Percentiles rank a stretch among this genome's conserved stretches.
These are phyloP conservation scores for Dryas integrifolia DNA, from an alignment of 331 rosid species.

Conservation along the genomic window DNA sequence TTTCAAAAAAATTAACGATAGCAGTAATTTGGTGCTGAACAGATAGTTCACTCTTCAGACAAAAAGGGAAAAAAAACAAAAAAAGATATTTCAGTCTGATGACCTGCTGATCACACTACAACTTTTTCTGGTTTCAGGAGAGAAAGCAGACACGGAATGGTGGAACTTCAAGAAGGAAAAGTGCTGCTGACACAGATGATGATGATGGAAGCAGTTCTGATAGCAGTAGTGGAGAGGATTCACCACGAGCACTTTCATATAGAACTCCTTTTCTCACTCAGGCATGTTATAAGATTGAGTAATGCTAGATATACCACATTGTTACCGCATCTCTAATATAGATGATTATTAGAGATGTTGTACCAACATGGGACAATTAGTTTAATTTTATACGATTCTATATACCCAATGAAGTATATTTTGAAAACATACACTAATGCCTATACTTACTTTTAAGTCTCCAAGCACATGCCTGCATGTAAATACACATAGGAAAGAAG, in stretches of 20 bases:
- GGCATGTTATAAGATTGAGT: conserved; percentile 35
- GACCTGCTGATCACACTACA: neutral
- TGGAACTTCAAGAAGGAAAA: conserved; percentile 57
- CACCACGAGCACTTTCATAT: conserved; percentile 56
- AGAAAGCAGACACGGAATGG: conserved; percentile 41
- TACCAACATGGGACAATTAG: too few relatives aligned
- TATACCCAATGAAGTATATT: neutral
- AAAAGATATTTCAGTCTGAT: neutral
- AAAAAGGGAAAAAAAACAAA: too few relatives aligned
- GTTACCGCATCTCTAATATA: neutral
- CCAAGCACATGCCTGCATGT: too few relatives aligned
- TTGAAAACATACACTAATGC: too few relatives aligned
- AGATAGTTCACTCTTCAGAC: too few relatives aligned
- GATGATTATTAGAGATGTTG: too few relatives aligned
- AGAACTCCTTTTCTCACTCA: conserved; percentile 79
- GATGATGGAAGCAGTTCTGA: conserved; percentile 74
- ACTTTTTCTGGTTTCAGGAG: conserved; percentile 29
- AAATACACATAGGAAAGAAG: too few relatives aligned
- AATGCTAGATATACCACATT: too few relatives aligned
- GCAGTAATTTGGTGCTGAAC: too few relatives aligned
- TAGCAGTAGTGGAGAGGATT: conserved; percentile 68
- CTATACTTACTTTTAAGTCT: too few relatives aligned
- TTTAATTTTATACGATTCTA: neutral
- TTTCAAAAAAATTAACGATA: too few relatives aligned
- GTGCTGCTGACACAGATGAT: conserved; percentile 45